Evolutionary conservation across 495 filamentous ascomycete genomes (phyloP), one percentile per base, ranked within the genome.

Genomic region (Podospora conica): DNA sequence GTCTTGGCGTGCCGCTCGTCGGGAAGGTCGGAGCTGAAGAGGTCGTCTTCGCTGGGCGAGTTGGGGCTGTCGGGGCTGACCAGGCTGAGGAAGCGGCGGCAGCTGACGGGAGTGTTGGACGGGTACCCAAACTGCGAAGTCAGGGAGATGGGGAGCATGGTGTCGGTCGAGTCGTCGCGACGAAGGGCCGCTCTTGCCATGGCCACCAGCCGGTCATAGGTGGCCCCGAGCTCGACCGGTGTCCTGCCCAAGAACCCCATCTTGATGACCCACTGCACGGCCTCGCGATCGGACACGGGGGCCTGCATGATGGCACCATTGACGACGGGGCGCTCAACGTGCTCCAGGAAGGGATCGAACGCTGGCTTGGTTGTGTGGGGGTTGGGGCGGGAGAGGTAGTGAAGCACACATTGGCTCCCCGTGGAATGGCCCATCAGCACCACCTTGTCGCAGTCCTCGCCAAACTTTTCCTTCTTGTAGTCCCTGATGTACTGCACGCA

Each of bases 241-340:
- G 66, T 64, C 55, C 59, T 60, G 27, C 69, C 69, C 6, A 68
- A 21, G 40, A 71, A 68, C 1, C 69, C 69, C 15, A 71, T 73
- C 0, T 69, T 66, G 25, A 82, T 61, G 15, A 65, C 61, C 63
- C 60, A 75, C 33, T 63, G 64, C 12, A 90, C 66, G 1, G 77
- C 82, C 71, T 95, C 88, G 28, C 91, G 84, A 71, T 93, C 91
- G 40, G 85, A 87, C 7, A 87, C 84, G 23, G 86, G 82, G 0
- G 88, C 91, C 73, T 93, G 91, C 67, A 93, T 78, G 55, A 95
- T 88, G 23, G 82, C 87, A 28, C 89, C 91, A 61, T 92, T 83
- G 28, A 93, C 71, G 9, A 60, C 68, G 0, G 83, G 82, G 1
- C 83, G 80, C 12, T 58, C 33, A 24, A 53, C 48, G 31, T 68